Base-by-base conservation (phyloP, 768 basidiomycete genomes). In the Lentinula lateritia region DNA sequence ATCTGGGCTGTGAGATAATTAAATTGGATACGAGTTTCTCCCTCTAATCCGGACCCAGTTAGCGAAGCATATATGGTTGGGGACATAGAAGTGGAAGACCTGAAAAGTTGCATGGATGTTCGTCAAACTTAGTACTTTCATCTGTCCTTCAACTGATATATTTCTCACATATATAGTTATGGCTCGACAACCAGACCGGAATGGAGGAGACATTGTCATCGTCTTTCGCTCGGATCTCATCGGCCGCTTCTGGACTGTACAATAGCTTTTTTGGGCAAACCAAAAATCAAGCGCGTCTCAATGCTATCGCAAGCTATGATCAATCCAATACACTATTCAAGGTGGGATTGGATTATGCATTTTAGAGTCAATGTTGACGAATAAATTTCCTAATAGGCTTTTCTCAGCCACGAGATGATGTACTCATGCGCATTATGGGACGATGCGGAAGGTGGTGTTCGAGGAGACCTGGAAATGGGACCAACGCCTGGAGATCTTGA, bases 361-460 rank as follows among this genome's bases (percentile, higher is more conserved):
- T 20, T 32, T 6, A n/a, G 46, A 41, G 39, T 6, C 59, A 20
- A 12, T 52, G 28, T 52, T 15, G 48, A 50, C 38, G 62, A 41
- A 57, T 45, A 36, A 50, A 36, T 61, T 59, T 53, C 18, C 23
- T 43, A 52, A 32, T 46, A 88, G 87, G 84, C 89, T 52, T 90
- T 93, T 78, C 77, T 94, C 23, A 90, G 88, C 65, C 79, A 83
- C 58, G 93, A 95, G 73, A 95, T 96, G 94, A 95, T 93, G 84
- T 96, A 95, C 74, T 94, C 92, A 0, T 93, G 92, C 71, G 94
- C 85, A 1, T 81, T 95, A 58, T 96, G 91, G 87, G 78, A 76
- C 53, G 83, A 87, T n/a, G 78, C 86, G 9, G 92, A 95, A 69
- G 88, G 86, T 61, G 94, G 93, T 55, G 81, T 94, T 59, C 81